Conservation (phyloP, 352 stramenopile genomes). For the Phytophthora aleatoria region DNA sequence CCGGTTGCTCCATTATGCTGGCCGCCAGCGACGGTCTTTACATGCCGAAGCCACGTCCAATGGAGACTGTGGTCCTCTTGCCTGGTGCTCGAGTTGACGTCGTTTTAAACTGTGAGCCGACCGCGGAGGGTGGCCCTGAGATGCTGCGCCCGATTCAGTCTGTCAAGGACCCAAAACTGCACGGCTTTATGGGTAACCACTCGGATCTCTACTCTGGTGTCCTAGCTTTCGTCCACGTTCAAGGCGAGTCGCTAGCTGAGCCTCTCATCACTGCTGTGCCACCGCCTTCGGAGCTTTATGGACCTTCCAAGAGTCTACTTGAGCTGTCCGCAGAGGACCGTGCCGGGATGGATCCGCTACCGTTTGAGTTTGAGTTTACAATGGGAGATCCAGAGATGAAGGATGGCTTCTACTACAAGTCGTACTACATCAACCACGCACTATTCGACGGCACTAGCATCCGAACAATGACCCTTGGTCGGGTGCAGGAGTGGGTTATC, state of each 20-base stretch:
- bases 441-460: conserved; percentile 54
- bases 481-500: conserved; percentile 79
- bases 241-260: conserved; percentile 38
- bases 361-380: conserved; percentile 65
- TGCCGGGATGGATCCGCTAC: conserved; percentile 36
- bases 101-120: conserved; percentile 57
- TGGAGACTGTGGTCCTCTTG: conserved; percentile 55
- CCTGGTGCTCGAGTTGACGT: conserved; percentile 66
- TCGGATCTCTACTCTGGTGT: conserved; percentile 67
- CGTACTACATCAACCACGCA: conserved; percentile 76
- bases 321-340: conserved; percentile 36
- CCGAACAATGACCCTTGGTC: conserved; percentile 55
- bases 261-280: conserved; percentile 38
- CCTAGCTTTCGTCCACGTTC: conserved; percentile 66
- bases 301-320: conserved; percentile 41
- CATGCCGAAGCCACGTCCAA: conserved; percentile 39
- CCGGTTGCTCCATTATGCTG: conserved; percentile 61
- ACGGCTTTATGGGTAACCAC: conserved; percentile 55
- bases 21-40: conserved; percentile 69
- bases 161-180: conserved; percentile 39
- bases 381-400: conserved; percentile 50
- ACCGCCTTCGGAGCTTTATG: conserved; percentile 48
- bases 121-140: conserved; percentile 28
- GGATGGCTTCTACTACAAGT: conserved; percentile 74
- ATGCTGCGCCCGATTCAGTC: conserved; percentile 64